Conservation (phyloP, 2,329 filamentous ascomycete genomes). For the Drechmeria coniospora region DNA sequence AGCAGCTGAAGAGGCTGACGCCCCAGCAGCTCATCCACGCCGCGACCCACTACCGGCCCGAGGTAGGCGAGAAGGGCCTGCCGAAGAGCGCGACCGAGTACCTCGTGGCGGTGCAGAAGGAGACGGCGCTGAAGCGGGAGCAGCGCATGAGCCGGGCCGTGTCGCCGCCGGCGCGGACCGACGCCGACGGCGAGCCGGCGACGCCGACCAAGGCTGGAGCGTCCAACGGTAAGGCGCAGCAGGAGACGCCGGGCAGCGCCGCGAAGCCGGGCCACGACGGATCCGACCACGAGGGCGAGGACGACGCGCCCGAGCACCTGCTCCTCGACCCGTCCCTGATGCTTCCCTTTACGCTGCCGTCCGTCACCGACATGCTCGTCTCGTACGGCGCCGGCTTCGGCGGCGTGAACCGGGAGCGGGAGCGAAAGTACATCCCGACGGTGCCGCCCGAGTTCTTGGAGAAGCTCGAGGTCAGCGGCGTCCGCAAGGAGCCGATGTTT, state of each 20-base stretch:
- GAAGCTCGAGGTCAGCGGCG: conserved; percentile 55
- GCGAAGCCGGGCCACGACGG: conserved; percentile 17
- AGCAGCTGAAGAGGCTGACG: conserved; percentile 73
- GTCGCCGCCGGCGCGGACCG: conserved; percentile 22
- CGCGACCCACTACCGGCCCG: conserved; percentile 81
- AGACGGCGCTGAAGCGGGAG: conserved; percentile 46
- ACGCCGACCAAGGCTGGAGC: conserved; percentile 27
- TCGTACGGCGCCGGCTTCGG: conserved; percentile 92
- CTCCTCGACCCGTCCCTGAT: conserved; percentile 82
- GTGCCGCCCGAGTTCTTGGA: conserved; percentile 86
- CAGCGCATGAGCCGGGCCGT: conserved; percentile 30
- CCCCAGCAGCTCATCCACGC: conserved; percentile 84
- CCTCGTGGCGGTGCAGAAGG: conserved; percentile 63
- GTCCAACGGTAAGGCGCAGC: conserved; percentile 27
- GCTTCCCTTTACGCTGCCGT: conserved; percentile 88
- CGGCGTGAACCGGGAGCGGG: conserved; percentile 77
- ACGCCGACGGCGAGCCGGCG: conserved; percentile 23
- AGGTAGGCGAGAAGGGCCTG: conserved; percentile 87
- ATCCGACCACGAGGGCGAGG: conserved; percentile 38
- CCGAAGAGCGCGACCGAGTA: conserved; percentile 83
- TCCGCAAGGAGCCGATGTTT: conserved; percentile 40
- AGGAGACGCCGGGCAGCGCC: too few relatives aligned
- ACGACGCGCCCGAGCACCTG: conserved; percentile 57
- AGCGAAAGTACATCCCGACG: conserved; percentile 89
- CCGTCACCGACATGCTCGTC: conserved; percentile 92